Evolutionary conservation across 2,329 filamentous ascomycete species (phyloP).

Genomic region (Arachnomyces sp.): DNA sequence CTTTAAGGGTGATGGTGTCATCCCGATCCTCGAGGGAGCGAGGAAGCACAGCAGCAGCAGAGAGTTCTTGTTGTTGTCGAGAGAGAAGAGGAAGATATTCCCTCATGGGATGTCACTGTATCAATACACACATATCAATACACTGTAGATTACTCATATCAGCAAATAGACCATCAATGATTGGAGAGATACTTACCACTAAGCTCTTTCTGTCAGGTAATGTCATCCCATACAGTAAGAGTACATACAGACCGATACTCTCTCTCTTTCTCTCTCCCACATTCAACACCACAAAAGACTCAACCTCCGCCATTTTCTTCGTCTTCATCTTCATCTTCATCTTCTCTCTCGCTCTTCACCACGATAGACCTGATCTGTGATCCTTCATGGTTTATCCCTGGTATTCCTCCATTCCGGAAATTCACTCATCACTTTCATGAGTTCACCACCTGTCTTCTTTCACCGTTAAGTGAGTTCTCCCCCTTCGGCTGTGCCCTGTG

Average conservation of each 20-base stretch:
- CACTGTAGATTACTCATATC: too few relatives aligned
- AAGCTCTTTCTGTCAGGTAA: too few relatives aligned
- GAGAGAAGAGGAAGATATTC: too few relatives aligned
- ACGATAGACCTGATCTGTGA: slow-evolving; percentile 6
- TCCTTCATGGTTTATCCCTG: slow-evolving; percentile 6
- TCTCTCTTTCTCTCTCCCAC: neutral
- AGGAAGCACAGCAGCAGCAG: too few relatives aligned
- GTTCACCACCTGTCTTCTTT: neutral
- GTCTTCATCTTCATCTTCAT: slow-evolving; percentile 2
- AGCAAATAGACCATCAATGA: too few relatives aligned
- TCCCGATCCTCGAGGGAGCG: too few relatives aligned
- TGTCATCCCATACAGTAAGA: too few relatives aligned
- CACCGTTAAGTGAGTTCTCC: neutral
- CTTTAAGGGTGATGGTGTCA: too few relatives aligned
- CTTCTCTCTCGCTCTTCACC: neutral
- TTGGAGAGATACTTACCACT: too few relatives aligned
- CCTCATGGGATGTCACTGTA: too few relatives aligned
- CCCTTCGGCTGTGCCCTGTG: slow-evolving; percentile 16
- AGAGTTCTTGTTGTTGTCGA: too few relatives aligned
- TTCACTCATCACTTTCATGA: neutral
- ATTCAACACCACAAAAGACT: neutral
- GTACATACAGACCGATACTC: neutral
- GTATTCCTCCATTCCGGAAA: neutral
- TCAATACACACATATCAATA: too few relatives aligned
- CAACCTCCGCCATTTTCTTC: slow-evolving; percentile 6